A percentile compares a stretch with the other conserved stretches of the same genome.
phyloP scores from a whole-genome alignment of 1,284 basidiomycete species.

The Ceratobasidium sp. region DNA sequence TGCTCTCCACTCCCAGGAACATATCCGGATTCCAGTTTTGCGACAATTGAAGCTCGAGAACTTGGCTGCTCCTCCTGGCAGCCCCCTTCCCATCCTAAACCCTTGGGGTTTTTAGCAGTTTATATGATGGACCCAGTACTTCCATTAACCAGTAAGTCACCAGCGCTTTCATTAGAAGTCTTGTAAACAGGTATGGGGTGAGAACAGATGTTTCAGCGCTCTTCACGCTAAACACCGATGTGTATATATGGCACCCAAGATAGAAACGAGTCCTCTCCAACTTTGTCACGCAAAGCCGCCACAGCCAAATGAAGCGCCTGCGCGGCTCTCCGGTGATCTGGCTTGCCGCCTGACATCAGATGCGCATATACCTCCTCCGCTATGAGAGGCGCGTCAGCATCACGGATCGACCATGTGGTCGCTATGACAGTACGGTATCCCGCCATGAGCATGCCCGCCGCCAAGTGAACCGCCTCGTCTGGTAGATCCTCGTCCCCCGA shows the following conservation, averaged over 20 bases:
- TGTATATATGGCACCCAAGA: conserved; percentile 34
- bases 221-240: background rate
- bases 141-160: too few species aligned
- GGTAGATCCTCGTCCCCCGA: conserved; percentile 11
- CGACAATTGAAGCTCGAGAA: too few species aligned
- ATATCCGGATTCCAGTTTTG: too few species aligned
- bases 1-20: too few species aligned
- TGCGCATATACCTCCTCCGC: conserved; percentile 34
- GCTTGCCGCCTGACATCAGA: background rate
- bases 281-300: background rate
- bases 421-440: conserved; percentile 38
- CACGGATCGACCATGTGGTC: conserved; percentile 37
- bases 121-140: too few species aligned
- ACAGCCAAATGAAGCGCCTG: conserved; percentile 9
- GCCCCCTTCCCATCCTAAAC: too few species aligned
- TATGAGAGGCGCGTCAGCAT: conserved; percentile 28
- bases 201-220: too few species aligned
- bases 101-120: too few species aligned
- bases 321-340: background rate
- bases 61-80: too few species aligned
- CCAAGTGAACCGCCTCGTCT: conserved; percentile 33
- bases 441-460: conserved; percentile 33
- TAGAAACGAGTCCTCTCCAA: conserved; percentile 4
- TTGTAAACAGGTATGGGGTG: too few species aligned
- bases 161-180: too few species aligned